Evolutionary conservation across 768 basidiomycete species (phyloP).

Genomic region (Podaxis mareebaensis): DNA sequence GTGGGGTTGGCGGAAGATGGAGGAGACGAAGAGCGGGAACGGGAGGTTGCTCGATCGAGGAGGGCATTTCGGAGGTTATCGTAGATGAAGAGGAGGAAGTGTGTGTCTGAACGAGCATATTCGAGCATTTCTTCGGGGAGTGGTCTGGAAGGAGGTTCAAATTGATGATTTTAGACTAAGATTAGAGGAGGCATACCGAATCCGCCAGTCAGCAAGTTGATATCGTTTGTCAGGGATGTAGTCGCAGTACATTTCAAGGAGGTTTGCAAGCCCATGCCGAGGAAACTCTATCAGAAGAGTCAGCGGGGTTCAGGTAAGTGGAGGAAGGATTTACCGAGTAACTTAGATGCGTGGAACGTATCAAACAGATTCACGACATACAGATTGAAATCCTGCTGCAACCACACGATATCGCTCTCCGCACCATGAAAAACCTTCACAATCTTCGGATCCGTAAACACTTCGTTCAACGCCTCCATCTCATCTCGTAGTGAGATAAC

Average conservation of each 20-base stretch:
- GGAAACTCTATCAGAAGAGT: conserved; percentile 61
- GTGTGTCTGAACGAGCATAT: conserved; percentile 96
- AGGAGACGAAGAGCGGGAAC: conserved; percentile 36
- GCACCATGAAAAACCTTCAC: conserved; percentile 97
- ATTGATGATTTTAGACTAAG: neutral
- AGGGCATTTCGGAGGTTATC: conserved; percentile 88
- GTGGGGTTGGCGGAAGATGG: conserved; percentile 22
- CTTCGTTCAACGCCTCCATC: conserved; percentile 73
- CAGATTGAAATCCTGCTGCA: conserved; percentile 93
- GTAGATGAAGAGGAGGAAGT: conserved; percentile 91
- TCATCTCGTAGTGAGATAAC: conserved; percentile 73
- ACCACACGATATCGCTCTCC: conserved; percentile 92
- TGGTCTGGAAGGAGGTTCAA: conserved; percentile 44
- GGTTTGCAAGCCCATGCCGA: conserved; percentile 77
- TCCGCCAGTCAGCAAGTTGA: conserved; percentile 97
- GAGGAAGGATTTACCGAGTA: conserved; percentile 53
- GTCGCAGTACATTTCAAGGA: conserved; percentile 88
- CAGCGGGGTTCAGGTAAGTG: neutral
- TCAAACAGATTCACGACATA: conserved; percentile 97
- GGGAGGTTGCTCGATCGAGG: conserved; percentile 62
- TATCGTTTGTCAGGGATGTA: conserved; percentile 94
- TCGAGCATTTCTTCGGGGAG: conserved; percentile 85
- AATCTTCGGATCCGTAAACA: conserved; percentile 81
- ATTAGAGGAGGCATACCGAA: conserved; percentile 51
- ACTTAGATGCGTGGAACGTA: conserved; percentile 91